phyloP scores from a whole-genome alignment of 176 grass and related monocot genomes.

The Alloteropsis semialata region DNA sequence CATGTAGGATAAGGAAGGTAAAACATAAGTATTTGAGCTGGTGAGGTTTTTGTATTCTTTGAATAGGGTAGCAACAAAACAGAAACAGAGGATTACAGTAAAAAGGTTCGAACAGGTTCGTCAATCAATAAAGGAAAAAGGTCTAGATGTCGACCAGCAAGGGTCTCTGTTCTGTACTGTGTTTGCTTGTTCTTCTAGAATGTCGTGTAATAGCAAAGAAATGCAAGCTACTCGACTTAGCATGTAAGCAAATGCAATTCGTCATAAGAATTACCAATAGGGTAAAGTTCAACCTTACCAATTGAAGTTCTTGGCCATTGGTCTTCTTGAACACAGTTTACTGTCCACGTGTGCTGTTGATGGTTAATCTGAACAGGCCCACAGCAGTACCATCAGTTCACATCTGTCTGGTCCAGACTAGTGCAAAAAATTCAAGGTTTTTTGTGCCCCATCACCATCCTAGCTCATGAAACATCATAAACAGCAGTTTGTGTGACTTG shows the following conservation, averaged over 20 bases:
- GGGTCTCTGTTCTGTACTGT: background rate
- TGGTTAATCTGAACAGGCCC: constrained; percentile 5
- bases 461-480: background rate
- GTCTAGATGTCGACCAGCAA: background rate
- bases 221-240: too few relatives aligned
- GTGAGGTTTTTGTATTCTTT: background rate
- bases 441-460: constrained; percentile 11
- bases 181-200: constrained; percentile 18
- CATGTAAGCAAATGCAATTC: background rate
- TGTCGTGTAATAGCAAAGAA: background rate
- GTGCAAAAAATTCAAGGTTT: background rate
- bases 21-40: background rate
- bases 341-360: constrained; percentile 21
- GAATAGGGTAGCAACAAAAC: background rate
- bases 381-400: background rate
- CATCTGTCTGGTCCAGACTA: constrained; percentile 14
- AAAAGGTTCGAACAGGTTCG: background rate
- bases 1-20: background rate
- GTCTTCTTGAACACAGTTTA: constrained; percentile 19
- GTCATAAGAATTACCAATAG: background rate
- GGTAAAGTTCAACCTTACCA: background rate
- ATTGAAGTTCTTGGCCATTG: background rate
- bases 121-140: constrained; percentile 11
- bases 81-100: background rate
- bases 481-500: constrained; percentile 1